A percentile compares a stretch with the other conserved stretches of the same genome.
These are phyloP conservation scores for Entelexis paramagnoliae DNA, from an alignment of 1,139 yeast species.

Conservation along the genomic window DNA sequence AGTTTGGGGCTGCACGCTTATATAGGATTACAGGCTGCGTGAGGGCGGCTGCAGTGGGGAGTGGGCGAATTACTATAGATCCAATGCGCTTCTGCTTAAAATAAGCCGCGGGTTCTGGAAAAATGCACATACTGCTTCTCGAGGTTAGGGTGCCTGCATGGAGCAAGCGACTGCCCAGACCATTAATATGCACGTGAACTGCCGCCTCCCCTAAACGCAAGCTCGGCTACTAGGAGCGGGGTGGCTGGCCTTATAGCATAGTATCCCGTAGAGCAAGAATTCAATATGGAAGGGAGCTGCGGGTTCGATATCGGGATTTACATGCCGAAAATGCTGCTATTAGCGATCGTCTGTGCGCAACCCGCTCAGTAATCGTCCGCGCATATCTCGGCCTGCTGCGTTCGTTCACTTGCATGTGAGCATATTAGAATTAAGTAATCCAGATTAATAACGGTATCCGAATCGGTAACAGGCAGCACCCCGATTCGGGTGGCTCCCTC, in stretches of 20 bases:
- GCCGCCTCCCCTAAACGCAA: too few species aligned
- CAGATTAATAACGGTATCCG: not conserved
- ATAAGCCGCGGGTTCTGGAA: conserved; percentile 1
- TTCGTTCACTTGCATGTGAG: not conserved
- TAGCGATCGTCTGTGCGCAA: too few species aligned
- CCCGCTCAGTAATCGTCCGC: not conserved
- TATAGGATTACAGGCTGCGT: not conserved
- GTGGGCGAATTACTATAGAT: not conserved
- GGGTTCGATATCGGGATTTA: too few species aligned
- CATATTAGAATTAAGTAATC: not conserved
- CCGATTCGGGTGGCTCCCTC: conserved; percentile 3
- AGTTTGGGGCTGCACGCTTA: not conserved
- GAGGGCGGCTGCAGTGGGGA: not conserved
- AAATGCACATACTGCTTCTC: not conserved
- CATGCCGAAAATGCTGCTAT: too few species aligned
- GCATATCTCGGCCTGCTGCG: not conserved
- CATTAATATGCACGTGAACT: not conserved
- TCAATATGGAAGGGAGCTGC: too few species aligned
- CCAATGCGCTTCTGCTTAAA: not conserved
- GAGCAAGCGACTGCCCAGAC: conserved; percentile 2
- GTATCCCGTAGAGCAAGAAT: too few species aligned
- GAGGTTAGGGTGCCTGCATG: conserved; percentile 4
- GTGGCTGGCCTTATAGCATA: too few species aligned
- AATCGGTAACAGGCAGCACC: conserved; percentile 4
- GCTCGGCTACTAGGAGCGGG: too few species aligned